Conservation (phyloP, 805 yeast species). For the Isabelozyma pseudorhagii region DNA sequence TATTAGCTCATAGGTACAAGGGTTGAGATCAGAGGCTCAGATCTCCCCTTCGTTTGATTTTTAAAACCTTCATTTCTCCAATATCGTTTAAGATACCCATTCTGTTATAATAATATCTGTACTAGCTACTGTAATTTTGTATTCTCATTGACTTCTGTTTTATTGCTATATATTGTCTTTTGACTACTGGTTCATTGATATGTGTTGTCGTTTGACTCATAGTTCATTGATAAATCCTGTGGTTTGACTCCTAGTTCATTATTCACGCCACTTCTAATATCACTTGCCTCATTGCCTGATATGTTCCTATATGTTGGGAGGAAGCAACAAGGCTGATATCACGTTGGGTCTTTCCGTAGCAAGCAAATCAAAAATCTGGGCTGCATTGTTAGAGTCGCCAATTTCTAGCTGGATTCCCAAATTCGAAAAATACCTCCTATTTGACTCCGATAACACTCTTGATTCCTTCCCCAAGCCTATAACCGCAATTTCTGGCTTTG, state of each 20-base stretch:
- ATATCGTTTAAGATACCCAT: neutral
- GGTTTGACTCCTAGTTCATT: too few species aligned
- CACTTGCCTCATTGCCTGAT: too few species aligned
- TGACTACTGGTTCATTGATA: too few species aligned
- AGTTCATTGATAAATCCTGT: too few species aligned
- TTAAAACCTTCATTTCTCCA: neutral
- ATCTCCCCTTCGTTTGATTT: neutral
- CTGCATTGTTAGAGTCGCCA: constrained; percentile 62
- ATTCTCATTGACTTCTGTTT: too few species aligned
- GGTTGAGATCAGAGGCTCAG: neutral
- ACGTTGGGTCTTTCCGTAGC: constrained; percentile 77
- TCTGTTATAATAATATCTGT: neutral
- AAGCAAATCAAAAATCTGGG: constrained; percentile 65
- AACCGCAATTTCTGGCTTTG: constrained; percentile 74
- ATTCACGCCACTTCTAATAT: too few species aligned
- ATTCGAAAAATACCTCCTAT: constrained; percentile 45
- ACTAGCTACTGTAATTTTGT: too few species aligned
- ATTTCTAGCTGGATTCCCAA: constrained; percentile 72
- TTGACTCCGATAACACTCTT: constrained; percentile 58
- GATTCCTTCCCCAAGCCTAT: constrained; percentile 68
- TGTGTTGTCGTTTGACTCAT: too few species aligned
- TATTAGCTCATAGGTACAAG: too few species aligned
- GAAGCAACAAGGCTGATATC: constrained; percentile 70
- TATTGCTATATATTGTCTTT: too few species aligned
- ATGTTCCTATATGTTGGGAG: constrained; percentile 51